Percentiles rank a stretch among this genome's conserved stretches.
Conservation (phyloP, 2,329 filamentous ascomycete species). For the Apiospora hydei region DNA sequence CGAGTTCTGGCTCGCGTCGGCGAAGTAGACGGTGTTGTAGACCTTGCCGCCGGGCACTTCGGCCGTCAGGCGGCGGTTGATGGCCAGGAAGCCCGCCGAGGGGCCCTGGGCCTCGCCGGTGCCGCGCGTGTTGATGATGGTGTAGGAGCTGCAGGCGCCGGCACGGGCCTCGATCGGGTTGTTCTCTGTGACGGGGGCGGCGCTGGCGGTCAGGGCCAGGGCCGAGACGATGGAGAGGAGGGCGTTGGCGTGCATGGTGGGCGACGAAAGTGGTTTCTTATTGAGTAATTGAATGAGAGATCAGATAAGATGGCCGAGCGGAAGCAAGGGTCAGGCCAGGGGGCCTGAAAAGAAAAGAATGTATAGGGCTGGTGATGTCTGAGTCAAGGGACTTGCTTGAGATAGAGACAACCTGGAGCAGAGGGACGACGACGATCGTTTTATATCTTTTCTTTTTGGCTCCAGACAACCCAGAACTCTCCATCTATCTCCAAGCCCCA, state of each 20-base stretch:
- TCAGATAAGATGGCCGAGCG: not conserved
- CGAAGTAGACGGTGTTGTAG: slow-evolving; percentile 28
- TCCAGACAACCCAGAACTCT: not conserved
- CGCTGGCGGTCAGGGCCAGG: slow-evolving; percentile 15
- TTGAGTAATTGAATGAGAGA: not conserved
- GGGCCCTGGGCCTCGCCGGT: slow-evolving; percentile 26
- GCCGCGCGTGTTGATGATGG: slow-evolving; percentile 29
- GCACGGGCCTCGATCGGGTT: not conserved
- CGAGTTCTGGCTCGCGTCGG: slow-evolving; percentile 25
- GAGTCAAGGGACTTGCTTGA: not conserved
- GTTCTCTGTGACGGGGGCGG: slow-evolving; percentile 3
- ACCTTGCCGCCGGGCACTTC: slow-evolving; percentile 25
- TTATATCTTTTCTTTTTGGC: not conserved
- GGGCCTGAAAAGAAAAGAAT: not conserved
- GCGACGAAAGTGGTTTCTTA: not conserved
- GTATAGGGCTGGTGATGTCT: not conserved
- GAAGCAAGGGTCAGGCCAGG: not conserved
- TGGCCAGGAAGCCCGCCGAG: slow-evolving; percentile 24
- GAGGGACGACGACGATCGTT: not conserved
- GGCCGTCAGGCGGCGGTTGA: slow-evolving; percentile 23
- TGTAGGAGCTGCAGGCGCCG: slow-evolving; percentile 26
- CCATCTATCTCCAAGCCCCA: not conserved
- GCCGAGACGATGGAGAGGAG: slow-evolving; percentile 7
- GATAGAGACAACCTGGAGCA: not conserved
- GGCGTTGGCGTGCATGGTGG: slow-evolving; percentile 13